Base-by-base conservation (phyloP, 805 yeast species). In the Candida vaughaniae region DNA sequence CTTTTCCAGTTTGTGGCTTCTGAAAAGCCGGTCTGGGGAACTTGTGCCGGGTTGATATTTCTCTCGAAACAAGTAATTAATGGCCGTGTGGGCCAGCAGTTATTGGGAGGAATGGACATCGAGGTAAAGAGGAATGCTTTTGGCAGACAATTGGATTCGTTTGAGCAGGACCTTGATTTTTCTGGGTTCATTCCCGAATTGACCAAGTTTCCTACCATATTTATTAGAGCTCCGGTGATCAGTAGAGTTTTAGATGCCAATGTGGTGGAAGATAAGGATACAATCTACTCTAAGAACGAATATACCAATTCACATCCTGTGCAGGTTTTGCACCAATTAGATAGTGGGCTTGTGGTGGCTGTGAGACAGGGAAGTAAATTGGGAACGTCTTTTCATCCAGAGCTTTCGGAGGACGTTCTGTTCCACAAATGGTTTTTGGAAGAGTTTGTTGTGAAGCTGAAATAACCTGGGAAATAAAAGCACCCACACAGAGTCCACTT, bases 351-450 rank as follows among this genome's bases (percentile, higher is more conserved):
- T 25, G 71, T 85, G 22, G 91, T 85, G 3, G 93, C 90, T 0
- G 88, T 84, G 5, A 67, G 77, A 49, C 89, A 85, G 53, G 85
- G 82, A 0, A 69, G 69, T 25, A 64, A 77, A 22, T 56, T 85
- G 33, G 91, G 88, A 2, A 85, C 90, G 1, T 79, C 88, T 2
- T 85, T 85, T 57, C 95, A 85, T 55, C 95, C 95, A 0, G 95
- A 85, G 56, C 66, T 85, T 25, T 60, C 81, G 1, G 59, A 55
- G 10, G 87, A 82, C 45, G 49, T 54, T 29, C 60, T 83, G 22
- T 75, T 85, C 51, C 95, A 85, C 55, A 70, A 74, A 48, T 85
- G 87, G 85, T 85, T 81, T 55, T 47, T 84, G 23, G 69, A 67
- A 42, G 78, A 76, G 47, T 80, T 78, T 58, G 82, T 82, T 11